Evolutionary conservation across 2,329 filamentous ascomycete species (phyloP), one percentile per base, ranked within the genome.

Genomic region (Periconia digitata): DNA sequence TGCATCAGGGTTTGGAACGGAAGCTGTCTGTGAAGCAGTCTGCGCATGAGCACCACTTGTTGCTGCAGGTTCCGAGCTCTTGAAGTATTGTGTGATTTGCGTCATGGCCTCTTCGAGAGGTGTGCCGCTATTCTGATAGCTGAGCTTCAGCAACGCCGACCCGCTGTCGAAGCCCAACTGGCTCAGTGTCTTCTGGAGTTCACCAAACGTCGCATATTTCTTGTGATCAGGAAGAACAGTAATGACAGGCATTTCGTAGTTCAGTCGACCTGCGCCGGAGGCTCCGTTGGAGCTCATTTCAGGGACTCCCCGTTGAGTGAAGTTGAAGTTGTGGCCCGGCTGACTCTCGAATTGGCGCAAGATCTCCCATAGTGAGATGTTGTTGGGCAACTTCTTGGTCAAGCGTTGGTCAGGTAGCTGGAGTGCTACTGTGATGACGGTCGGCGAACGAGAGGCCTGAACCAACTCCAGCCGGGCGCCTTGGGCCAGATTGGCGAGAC

Each of bases 391-490:
- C 66, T 94, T 96, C 67, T 94, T 86, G 47, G 85, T 83, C 35
- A 95, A 73, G 23, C 91, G 84, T 20, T 85, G 83, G 29, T 85
- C 80, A 3, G 90, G 89, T 22, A 96, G 77, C 66, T 95, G 89
- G 12, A 99, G 76, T n/a, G 90, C 92, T 36, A 99, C 87, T 35
- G 87, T 91, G 47, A 99, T 87, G 40, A 87, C 87, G 1, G 90
- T 86, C 0, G 92, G 87, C 0, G 91, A 94, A 48, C 89, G 89
- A 39, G 92, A 94, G 50, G 87, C 85, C 66, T 90, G 85, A 18
- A 96, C 87, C 42, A 99, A 87, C 67, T 97, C 92, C 49, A 99
- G 84, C 67, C 95, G 95, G 50, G 94, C 92, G 53, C 94, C 94
- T 32, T 89, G 83, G 12, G 82, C 79, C 6, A 99, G 85, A 42